These are phyloP conservation scores for Triticum urartu DNA, from an alignment of 176 grass and related monocot genomes.

Conservation along the genomic window DNA sequence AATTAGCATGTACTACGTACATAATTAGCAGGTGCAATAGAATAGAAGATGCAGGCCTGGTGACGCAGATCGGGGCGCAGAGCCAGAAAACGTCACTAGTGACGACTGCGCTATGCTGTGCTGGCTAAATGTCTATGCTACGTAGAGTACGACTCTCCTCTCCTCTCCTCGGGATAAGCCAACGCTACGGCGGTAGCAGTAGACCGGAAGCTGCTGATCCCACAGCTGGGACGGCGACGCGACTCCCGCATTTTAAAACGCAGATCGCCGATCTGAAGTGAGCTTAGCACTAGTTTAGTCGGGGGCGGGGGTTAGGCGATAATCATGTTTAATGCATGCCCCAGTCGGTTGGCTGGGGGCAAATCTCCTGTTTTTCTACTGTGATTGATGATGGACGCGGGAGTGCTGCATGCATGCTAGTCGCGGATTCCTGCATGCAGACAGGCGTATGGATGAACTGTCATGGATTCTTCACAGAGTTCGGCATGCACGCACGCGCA, in stretches of 20 bases:
- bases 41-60: not conserved
- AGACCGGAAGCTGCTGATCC: not conserved
- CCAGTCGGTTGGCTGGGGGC: not conserved
- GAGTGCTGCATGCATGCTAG: no score
- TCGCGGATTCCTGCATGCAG: no score
- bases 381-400: no score
- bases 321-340: constrained; percentile 13
- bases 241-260: not conserved
- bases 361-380: no score
- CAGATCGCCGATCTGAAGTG: not conserved
- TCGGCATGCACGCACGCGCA: no score
- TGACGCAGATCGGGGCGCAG: not conserved
- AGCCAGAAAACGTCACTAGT: constrained; percentile 4
- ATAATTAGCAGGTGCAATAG: not conserved
- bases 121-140: not conserved
- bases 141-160: not conserved
- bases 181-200: not conserved
- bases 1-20: not conserved
- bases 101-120: not conserved
- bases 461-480: no score
- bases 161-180: constrained; percentile 20
- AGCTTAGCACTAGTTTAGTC: not conserved
- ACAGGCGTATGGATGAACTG: no score
- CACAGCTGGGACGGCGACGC: not conserved
- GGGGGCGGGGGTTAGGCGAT: not conserved